Conservation (phyloP, 2,329 filamentous ascomycete species). For the Verticillium longisporum region DNA sequence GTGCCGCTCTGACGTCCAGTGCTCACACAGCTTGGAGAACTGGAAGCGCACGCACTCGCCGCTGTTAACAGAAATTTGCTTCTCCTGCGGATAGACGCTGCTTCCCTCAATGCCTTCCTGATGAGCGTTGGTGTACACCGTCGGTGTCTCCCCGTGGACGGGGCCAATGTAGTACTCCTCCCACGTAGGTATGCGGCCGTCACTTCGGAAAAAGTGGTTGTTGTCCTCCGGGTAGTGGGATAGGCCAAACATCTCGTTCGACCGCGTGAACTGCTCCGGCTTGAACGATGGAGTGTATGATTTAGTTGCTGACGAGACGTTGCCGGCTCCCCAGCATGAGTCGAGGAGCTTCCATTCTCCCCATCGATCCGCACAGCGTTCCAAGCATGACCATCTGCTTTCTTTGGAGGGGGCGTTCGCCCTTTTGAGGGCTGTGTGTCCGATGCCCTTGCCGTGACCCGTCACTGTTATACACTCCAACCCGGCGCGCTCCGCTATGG, state of each 20-base stretch:
- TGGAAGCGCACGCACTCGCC: slow-evolving; percentile 63
- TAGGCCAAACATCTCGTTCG: slow-evolving; percentile 74
- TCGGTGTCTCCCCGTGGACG: slow-evolving; percentile 37
- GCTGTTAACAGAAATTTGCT: slow-evolving; percentile 55
- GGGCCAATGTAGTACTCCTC: slow-evolving; percentile 73
- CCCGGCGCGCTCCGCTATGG: slow-evolving; percentile 71
- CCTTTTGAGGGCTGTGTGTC: slow-evolving; percentile 58
- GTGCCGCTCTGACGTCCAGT: slow-evolving; percentile 70
- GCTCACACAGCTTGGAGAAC: slow-evolving; percentile 71
- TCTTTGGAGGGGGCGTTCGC: slow-evolving; percentile 59
- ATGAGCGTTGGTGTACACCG: slow-evolving; percentile 35
- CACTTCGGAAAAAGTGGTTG: slow-evolving; percentile 65
- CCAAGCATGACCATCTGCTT: slow-evolving; percentile 73
- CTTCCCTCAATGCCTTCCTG: slow-evolving; percentile 47
- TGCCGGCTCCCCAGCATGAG: slow-evolving; percentile 85
- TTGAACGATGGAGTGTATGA: slow-evolving; percentile 64
- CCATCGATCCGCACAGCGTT: slow-evolving; percentile 85
- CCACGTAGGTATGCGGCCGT: slow-evolving; percentile 65
- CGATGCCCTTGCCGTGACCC: slow-evolving; percentile 84
- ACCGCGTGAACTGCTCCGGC: slow-evolving; percentile 50
- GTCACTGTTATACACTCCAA: slow-evolving; percentile 68
- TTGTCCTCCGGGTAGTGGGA: slow-evolving; percentile 71
- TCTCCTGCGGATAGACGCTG: slow-evolving; percentile 54
- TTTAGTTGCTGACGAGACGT: slow-evolving; percentile 43
- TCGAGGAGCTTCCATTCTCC: slow-evolving; percentile 90